phyloP scores from a whole-genome alignment of 768 basidiomycete species.

The Gloeophyllum trabeum region DNA sequence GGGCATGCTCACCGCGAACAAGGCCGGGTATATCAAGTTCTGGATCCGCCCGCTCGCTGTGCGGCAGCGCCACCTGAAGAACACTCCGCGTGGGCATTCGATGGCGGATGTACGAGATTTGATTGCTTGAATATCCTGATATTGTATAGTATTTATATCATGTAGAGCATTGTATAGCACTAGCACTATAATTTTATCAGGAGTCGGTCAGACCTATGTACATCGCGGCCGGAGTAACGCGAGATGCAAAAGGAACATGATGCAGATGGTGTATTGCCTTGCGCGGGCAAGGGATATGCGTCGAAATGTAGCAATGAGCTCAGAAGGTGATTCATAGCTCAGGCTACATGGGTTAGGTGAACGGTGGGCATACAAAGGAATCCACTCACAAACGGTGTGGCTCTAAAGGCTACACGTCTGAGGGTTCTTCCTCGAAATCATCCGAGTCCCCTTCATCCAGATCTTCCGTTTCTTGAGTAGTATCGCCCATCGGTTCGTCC shows the following conservation, averaged over 20 bases:
- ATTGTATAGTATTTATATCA: not conserved
- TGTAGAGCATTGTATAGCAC: not conserved
- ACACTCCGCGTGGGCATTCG: not conserved
- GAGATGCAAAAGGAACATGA: too few species aligned
- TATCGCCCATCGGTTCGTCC: conserved; percentile 19
- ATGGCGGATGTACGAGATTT: not conserved
- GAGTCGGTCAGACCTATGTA: too few species aligned
- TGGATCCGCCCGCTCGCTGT: conserved; percentile 72
- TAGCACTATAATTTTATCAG: too few species aligned
- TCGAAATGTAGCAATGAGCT: not conserved
- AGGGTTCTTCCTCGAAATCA: not conserved
- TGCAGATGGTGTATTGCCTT: too few species aligned
- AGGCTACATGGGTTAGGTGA: not conserved
- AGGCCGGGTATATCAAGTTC: conserved; percentile 66
- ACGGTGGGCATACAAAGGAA: not conserved
- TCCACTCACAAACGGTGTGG: not conserved
- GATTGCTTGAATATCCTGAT: not conserved
- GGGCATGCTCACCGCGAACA: conserved; percentile 69
- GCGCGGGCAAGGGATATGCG: not conserved
- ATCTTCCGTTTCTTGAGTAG: conserved; percentile 27
- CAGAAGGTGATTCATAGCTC: not conserved
- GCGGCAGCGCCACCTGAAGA: conserved; percentile 8
- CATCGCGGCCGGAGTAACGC: too few species aligned
- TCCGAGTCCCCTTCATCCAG: conserved; percentile 15
- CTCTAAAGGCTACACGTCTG: not conserved